phyloP scores from a whole-genome alignment of 2,329 filamentous ascomycete genomes.

The Triangularia setosa region DNA sequence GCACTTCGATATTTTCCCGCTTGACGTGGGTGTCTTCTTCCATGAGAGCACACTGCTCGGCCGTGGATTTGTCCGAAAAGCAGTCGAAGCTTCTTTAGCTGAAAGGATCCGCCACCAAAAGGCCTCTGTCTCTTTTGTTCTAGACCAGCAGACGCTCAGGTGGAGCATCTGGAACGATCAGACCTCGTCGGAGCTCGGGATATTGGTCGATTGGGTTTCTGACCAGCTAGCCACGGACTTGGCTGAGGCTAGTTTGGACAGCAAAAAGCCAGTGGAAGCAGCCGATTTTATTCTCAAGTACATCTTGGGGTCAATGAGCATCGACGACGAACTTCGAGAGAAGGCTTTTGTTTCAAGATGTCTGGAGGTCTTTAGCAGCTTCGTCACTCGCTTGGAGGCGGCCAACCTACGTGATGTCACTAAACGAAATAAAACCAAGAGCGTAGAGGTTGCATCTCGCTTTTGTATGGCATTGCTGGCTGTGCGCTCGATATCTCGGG shows the following conservation, averaged over 20 bases:
- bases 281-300: conserved; percentile 47
- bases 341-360: conserved; percentile 43
- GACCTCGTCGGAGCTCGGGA: conserved; percentile 58
- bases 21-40: conserved; percentile 54
- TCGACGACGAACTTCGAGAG: conserved; percentile 33
- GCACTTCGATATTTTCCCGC: conserved; percentile 60
- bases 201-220: conserved; percentile 56
- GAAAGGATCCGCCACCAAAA: conserved; percentile 31
- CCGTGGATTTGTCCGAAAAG: conserved; percentile 45
- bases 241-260: background rate
- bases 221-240: conserved; percentile 36
- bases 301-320: conserved; percentile 40
- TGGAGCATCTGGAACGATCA: conserved; percentile 57
- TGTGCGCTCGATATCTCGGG: conserved; percentile 42
- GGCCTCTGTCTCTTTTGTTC: conserved; percentile 38
- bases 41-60: conserved; percentile 58
- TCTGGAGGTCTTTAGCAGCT: conserved; percentile 40
- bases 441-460: conserved; percentile 36
- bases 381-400: conserved; percentile 36
- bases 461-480: conserved; percentile 38
- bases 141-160: conserved; percentile 46
- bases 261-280: conserved; percentile 30
- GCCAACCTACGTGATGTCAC: conserved; percentile 11
- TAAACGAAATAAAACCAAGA: conserved; percentile 5
- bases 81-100: conserved; percentile 31